Conservation (phyloP, 768 basidiomycete genomes). For the Pulveroboletus ravenelii region DNA sequence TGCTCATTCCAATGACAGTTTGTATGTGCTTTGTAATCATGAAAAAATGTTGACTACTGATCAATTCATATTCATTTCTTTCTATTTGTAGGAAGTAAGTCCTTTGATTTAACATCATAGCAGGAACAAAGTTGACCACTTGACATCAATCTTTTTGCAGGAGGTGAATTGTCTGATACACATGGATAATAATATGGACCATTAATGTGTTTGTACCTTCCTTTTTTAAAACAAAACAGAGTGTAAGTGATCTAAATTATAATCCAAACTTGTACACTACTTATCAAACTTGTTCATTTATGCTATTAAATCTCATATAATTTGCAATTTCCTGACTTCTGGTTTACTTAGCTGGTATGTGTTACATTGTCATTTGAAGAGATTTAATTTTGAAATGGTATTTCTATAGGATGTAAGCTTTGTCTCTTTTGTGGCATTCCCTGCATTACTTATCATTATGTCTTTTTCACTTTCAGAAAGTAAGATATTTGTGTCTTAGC, state of each 20-base stretch:
- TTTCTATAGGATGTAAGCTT: not conserved
- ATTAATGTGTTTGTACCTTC: not conserved
- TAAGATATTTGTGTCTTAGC: not conserved
- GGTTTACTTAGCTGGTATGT: not conserved
- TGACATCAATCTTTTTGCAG: not conserved
- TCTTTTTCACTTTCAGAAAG: not conserved
- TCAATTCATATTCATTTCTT: too few relatives aligned
- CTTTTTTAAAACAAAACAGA: not conserved
- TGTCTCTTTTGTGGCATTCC: not conserved
- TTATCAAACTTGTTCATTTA: not conserved
- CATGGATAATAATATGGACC: not conserved
- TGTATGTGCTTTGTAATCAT: too few relatives aligned
- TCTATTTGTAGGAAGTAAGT: too few relatives aligned
- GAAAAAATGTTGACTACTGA: too few relatives aligned
- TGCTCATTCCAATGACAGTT: too few relatives aligned
- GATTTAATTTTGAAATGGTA: not conserved
- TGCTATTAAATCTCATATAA: not conserved
- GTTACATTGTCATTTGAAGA: too few relatives aligned
- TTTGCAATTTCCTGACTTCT: not conserved
- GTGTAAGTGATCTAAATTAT: not conserved
- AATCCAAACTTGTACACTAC: not conserved
- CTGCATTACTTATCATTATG: not conserved
- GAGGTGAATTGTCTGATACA: not conserved
- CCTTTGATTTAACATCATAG: too few relatives aligned
- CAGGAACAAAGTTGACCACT: too few relatives aligned